Evolutionary conservation across 177 flowering plant genomes (phyloP).

Genomic region (Vitis hybrid): DNA sequence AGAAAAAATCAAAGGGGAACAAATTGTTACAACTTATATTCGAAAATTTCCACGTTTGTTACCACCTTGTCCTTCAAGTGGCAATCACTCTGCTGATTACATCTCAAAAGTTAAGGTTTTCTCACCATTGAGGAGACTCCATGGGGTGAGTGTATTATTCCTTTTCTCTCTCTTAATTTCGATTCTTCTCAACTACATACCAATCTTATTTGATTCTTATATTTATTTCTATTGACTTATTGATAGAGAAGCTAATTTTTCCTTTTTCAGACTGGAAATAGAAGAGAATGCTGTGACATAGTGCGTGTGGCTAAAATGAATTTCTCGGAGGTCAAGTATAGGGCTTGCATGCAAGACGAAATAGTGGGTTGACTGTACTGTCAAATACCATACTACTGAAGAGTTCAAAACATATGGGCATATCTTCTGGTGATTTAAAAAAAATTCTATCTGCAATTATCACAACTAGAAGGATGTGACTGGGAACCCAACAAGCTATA

Average conservation of each 20-base stretch:
- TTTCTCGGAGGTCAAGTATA: conserved; percentile 21
- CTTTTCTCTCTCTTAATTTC: background rate
- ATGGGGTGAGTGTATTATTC: conserved; percentile 16
- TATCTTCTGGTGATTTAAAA: no score
- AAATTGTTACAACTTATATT: conserved; percentile 28
- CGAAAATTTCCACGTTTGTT: conserved; percentile 20
- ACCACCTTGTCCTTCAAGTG: conserved; percentile 29
- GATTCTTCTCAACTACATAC: no score
- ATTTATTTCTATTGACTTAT: background rate
- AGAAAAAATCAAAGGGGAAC: conserved; percentile 1
- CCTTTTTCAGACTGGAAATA: conserved; percentile 29
- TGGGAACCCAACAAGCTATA: no score
- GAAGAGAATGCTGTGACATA: conserved; percentile 44
- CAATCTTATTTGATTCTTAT: background rate
- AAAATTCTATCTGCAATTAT: no score
- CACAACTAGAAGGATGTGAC: no score
- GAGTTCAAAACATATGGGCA: no score
- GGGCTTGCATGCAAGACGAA: conserved; percentile 35
- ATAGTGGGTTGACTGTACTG: conserved; percentile 3
- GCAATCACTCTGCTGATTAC: conserved; percentile 41
- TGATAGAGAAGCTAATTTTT: background rate
- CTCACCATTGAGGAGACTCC: conserved; percentile 26
- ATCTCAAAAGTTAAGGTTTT: conserved; percentile 36
- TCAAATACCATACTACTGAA: no score
- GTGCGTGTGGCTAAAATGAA: conserved; percentile 5